These are phyloP conservation scores for Pseudogymnoascus sp. DNA, from an alignment of 2,329 filamentous ascomycete species.

Conservation along the genomic window DNA sequence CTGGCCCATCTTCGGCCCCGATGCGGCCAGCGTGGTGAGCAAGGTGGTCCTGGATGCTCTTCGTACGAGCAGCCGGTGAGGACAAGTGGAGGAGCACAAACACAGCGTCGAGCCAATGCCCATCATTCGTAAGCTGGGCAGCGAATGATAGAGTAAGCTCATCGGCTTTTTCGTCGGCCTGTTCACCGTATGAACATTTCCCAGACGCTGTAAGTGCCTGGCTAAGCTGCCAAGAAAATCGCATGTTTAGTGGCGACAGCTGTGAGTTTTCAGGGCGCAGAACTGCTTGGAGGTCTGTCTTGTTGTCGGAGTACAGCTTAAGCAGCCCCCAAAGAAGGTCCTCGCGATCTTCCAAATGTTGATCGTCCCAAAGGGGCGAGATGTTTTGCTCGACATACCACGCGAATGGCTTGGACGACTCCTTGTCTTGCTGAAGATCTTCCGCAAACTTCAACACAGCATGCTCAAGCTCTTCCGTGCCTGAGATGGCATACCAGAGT, in stretches of 20 bases:
- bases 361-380: slow-evolving; percentile 52
- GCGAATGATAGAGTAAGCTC: slow-evolving; percentile 59
- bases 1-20: slow-evolving; percentile 47
- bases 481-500: slow-evolving; percentile 74
- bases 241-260: slow-evolving; percentile 64
- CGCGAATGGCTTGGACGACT: slow-evolving; percentile 61
- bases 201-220: slow-evolving; percentile 50
- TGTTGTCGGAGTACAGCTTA: slow-evolving; percentile 61
- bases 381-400: slow-evolving; percentile 59
- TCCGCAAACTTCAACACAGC: slow-evolving; percentile 67
- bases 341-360: slow-evolving; percentile 51
- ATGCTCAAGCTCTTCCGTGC: slow-evolving; percentile 59
- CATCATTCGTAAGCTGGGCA: slow-evolving; percentile 53
- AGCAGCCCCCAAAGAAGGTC: slow-evolving; percentile 84
- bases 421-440: slow-evolving; percentile 63
- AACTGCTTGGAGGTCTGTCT: slow-evolving; percentile 56
- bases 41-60: slow-evolving; percentile 64
- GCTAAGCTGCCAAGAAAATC: slow-evolving; percentile 79
- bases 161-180: slow-evolving; percentile 54
- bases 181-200: slow-evolving; percentile 44
- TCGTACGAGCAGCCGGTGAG: slow-evolving; percentile 52
- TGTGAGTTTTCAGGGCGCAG: slow-evolving; percentile 71
- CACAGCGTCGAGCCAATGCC: slow-evolving; percentile 61
- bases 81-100: slow-evolving; percentile 76
- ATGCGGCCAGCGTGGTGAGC: slow-evolving; percentile 63